These are phyloP conservation scores for Periconia sp. DNA, from an alignment of 2,329 filamentous ascomycete genomes.

Conservation along the genomic window DNA sequence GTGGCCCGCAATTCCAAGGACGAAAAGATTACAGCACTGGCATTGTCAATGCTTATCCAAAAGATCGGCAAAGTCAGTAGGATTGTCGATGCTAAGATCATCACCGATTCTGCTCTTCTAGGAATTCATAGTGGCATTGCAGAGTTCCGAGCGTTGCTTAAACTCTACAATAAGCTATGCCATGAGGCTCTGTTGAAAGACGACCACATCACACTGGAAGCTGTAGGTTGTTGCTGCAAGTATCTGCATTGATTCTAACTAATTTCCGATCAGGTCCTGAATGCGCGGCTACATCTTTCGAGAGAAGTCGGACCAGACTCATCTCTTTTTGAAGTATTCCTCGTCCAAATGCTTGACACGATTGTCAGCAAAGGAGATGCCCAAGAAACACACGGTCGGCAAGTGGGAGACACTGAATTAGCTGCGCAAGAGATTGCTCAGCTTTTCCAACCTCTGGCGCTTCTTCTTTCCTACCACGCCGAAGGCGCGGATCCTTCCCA, in stretches of 20 bases:
- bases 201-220: constrained; percentile 67
- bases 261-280: constrained; percentile 62
- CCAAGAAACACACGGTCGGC: constrained; percentile 69
- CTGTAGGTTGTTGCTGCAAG: constrained; percentile 56
- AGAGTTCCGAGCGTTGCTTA: constrained; percentile 84
- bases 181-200: constrained; percentile 72
- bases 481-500: constrained; percentile 62
- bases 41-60: constrained; percentile 94
- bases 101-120: constrained; percentile 77
- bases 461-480: constrained; percentile 66
- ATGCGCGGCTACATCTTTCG: constrained; percentile 79
- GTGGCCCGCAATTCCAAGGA: constrained; percentile 81
- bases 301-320: constrained; percentile 68
- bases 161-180: constrained; percentile 75
- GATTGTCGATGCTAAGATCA: constrained; percentile 80
- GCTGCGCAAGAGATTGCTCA: constrained; percentile 86
- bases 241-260: constrained; percentile 6
- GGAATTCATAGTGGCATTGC: constrained; percentile 75
- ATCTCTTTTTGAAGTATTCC: constrained; percentile 78
- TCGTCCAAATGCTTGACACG: constrained; percentile 79
- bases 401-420: constrained; percentile 76
- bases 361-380: constrained; percentile 90
- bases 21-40: constrained; percentile 88
- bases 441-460: constrained; percentile 81
- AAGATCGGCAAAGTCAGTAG: constrained; percentile 85